Base-by-base conservation (phyloP, 768 basidiomycete species). In the Pleurotus pulmonarius region DNA sequence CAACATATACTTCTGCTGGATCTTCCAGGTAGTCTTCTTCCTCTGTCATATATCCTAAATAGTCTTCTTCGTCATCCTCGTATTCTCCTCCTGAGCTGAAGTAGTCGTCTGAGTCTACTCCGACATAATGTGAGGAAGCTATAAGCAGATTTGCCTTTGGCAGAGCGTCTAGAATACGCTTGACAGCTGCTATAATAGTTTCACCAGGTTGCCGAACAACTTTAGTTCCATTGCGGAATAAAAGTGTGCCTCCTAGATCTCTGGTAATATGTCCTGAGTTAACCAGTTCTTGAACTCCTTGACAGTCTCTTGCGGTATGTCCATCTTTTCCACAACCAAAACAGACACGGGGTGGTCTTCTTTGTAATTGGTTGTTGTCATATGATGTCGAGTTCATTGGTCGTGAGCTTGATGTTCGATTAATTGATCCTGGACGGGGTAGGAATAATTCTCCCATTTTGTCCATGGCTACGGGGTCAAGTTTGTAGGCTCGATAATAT, bases 401-500 rank as follows among this genome's bases (percentile, higher is more conserved):
- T 44, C 15, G 11, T 8, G 20, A n/a, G 26, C 0, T 29, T 1
- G 6, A 29, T 5, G 5, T 29, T 29, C 26, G 5, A 6, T 29
- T 29, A 29, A 29, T 0, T 29, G 26, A 29, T 29, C 26, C 26
- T 29, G 26, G 26, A 6, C 16, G 41, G 1, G 15, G 18, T 26
- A 25, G 11, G 2, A 40, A 40, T 11, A 40, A 29, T 4, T 16
- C 13, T 15, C 46, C 18, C 15, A 55, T 29, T 6, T 5, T 22
- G n/a, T 46, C 40, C 15, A 22, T 46, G 8, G 47, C 18, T 41
- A 16, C 26, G 3, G 56, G 22, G 25, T 59, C 58, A 13, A 56
- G n/a, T 15, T 46, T 49, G 11, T 48, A 46, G 24, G 54, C 54
- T 57, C 44, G 25, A 55, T 59, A 55, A 4, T 56, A 55, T 13